Evolutionary conservation across 1,284 basidiomycete species (phyloP), one percentile per base, ranked within the genome.

Genomic region (Sporisorium iseilematis-ciliati): DNA sequence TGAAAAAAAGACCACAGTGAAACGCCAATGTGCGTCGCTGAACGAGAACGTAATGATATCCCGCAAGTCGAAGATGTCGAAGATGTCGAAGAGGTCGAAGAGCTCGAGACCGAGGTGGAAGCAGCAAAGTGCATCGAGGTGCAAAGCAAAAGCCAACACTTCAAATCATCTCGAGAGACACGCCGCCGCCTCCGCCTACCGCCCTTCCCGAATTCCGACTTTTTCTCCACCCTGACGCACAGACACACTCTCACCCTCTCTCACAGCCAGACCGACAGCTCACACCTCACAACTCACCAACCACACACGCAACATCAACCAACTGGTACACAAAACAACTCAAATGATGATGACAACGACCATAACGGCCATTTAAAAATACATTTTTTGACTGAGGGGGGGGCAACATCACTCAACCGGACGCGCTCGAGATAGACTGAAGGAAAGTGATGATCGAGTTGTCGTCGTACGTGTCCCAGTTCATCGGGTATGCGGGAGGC

Each of bases 401-500:
- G 7, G 18, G 29, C 4, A 29, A 29, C 14, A 26, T 25, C 7
- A 21, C 21, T 38, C 31, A 65, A 8, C 52, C 57, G 6, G 71
- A 57, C 5, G 57, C 61, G 49, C 59, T 75, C 12, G 60, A 64
- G 38, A 76, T 76, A 12, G 60, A 64, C 56, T 76, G 73, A 14
- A 76, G 43, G 33, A 76, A 76, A 0, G 73, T 76, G 48, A 76
- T 76, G 57, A 76, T 76, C n/a, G 60, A 65, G 49, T 76, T 76
- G 35, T 76, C 73, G 57, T 76, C 73, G 43, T 67, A 63, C 11
- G 73, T 70, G 23, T 71, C 73, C 73, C 73, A 76, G 38, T 76
- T 67, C 56, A 70, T 76, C 29, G 73, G 73, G 43, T 76, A 76
- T 26, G 68, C 61, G 1, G 73, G 73, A 7, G 73, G 73, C n/a